These are phyloP conservation scores for Micromonas pusilla DNA, from an alignment of 139 green algal genomes.

Conservation along the genomic window DNA sequence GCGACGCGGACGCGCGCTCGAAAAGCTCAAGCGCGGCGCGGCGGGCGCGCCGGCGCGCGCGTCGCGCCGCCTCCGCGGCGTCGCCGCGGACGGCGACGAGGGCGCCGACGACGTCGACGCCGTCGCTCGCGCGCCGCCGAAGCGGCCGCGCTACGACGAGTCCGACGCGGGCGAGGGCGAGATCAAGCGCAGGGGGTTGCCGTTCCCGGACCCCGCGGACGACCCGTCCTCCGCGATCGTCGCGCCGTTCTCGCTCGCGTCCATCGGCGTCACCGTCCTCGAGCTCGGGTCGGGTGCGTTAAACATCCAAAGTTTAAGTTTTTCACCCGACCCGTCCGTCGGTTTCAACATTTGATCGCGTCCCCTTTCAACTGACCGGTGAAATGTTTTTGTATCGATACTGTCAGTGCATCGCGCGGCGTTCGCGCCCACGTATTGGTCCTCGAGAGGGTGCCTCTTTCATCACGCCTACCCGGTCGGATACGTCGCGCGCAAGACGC, in stretches of 20 bases:
- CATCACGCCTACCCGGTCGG: constrained; percentile 52
- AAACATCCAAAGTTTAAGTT: too few relatives aligned
- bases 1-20: constrained; percentile 2
- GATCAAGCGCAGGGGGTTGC: neutral
- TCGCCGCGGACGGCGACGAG: constrained; percentile 21
- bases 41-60: neutral
- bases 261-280: constrained; percentile 34
- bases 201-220: neutral
- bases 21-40: neutral
- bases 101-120: neutral
- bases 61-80: neutral
- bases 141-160: too few relatives aligned
- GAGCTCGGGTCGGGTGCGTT: constrained; percentile 38
- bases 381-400: too few relatives aligned
- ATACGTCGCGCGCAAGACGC: constrained; percentile 42
- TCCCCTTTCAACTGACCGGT: too few relatives aligned
- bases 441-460: constrained; percentile 41
- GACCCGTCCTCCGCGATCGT: constrained; percentile 28
- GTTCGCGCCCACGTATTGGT: constrained; percentile 48
- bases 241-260: neutral
- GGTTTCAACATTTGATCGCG: too few relatives aligned
- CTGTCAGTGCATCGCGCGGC: constrained; percentile 37
- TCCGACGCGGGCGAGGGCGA: neutral
- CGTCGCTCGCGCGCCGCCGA: too few relatives aligned
- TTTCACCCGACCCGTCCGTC: too few relatives aligned